Evolutionary conservation across 2,329 filamentous ascomycete genomes (phyloP).

Genomic region (Pyrenophora graminea): DNA sequence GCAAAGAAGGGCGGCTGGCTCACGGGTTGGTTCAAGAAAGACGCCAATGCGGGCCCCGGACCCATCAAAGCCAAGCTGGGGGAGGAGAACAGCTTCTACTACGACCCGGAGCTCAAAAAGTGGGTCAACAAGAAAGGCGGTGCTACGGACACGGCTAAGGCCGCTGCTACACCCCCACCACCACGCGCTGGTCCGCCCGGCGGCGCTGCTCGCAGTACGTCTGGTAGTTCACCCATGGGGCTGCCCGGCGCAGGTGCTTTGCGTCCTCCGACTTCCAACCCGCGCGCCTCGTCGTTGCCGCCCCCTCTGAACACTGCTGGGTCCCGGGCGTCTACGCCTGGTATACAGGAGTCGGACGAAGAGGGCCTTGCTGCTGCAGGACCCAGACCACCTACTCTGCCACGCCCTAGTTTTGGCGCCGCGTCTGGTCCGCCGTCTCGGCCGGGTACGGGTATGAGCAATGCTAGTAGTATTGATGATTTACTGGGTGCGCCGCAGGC

Average conservation of each 20-base stretch:
- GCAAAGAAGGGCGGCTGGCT: constrained; percentile 74
- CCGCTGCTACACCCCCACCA: constrained; percentile 72
- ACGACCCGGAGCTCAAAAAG: constrained; percentile 92
- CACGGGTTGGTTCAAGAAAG: constrained; percentile 79
- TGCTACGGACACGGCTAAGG: constrained; percentile 61
- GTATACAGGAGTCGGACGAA: constrained; percentile 32
- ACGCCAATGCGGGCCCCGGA: constrained; percentile 64
- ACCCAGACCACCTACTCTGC: constrained; percentile 29
- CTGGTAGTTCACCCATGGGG: constrained; percentile 50
- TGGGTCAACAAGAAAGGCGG: constrained; percentile 97
- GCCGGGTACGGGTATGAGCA: constrained; percentile 81
- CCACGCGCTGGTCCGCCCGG: constrained; percentile 62
- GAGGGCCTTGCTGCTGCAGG: constrained; percentile 23
- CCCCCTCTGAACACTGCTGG: constrained; percentile 36
- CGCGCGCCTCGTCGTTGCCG: constrained; percentile 44
- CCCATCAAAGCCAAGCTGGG: constrained; percentile 93
- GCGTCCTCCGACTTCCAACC: constrained; percentile 24
- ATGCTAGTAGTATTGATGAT: constrained; percentile 94
- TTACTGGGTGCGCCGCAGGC: constrained; percentile 75
- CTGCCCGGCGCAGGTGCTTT: constrained; percentile 20
- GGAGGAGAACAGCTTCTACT: constrained; percentile 90
- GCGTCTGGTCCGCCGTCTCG: constrained; percentile 40
- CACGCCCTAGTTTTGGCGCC: constrained; percentile 30
- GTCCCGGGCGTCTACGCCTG: constrained; percentile 41
- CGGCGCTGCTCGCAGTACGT: constrained; percentile 52